Evolutionary conservation across 2,329 filamentous ascomycete species (phyloP).

Genomic region (Phaeosphaeria sp.): DNA sequence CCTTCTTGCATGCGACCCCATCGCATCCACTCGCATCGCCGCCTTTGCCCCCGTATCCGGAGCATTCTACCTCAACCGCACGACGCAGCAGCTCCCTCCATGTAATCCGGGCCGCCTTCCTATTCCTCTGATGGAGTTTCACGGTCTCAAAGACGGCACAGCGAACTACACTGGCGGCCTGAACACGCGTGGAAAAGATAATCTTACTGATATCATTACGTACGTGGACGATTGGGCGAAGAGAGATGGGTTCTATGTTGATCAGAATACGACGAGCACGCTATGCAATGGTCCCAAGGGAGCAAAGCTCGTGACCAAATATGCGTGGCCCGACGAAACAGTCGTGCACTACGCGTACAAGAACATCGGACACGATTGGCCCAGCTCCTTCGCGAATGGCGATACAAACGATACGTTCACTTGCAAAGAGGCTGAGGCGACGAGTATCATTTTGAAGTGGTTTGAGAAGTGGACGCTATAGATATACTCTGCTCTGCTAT

Average conservation of each 20-base stretch:
- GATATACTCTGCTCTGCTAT: neutral
- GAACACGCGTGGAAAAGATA: slow-evolving; percentile 28
- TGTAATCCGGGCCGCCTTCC: slow-evolving; percentile 36
- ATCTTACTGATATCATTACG: slow-evolving; percentile 21
- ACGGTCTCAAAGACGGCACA: slow-evolving; percentile 51
- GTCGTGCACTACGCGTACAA: slow-evolving; percentile 50
- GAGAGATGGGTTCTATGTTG: slow-evolving; percentile 40
- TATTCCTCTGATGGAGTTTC: slow-evolving; percentile 54
- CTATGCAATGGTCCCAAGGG: slow-evolving; percentile 41
- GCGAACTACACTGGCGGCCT: slow-evolving; percentile 51
- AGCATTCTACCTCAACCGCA: slow-evolving; percentile 51
- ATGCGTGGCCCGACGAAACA: slow-evolving; percentile 33
- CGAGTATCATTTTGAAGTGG: slow-evolving; percentile 41
- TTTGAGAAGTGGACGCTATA: slow-evolving; percentile 32
- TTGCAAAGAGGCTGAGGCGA: slow-evolving; percentile 39
- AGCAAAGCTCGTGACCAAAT: slow-evolving; percentile 34
- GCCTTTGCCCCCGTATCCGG: slow-evolving; percentile 59
- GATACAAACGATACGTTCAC: slow-evolving; percentile 32
- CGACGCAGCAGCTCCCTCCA: slow-evolving; percentile 21
- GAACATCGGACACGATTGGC: slow-evolving; percentile 53
- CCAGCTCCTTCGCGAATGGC: slow-evolving; percentile 38
- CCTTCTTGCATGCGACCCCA: slow-evolving; percentile 56
- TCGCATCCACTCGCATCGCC: slow-evolving; percentile 53
- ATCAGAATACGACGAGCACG: slow-evolving; percentile 32
- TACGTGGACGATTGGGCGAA: slow-evolving; percentile 50